A percentile compares a stretch with the other conserved stretches of the same genome.
These are phyloP conservation scores for Haplographium delicatum DNA, from an alignment of 495 filamentous ascomycete genomes.

Conservation along the genomic window DNA sequence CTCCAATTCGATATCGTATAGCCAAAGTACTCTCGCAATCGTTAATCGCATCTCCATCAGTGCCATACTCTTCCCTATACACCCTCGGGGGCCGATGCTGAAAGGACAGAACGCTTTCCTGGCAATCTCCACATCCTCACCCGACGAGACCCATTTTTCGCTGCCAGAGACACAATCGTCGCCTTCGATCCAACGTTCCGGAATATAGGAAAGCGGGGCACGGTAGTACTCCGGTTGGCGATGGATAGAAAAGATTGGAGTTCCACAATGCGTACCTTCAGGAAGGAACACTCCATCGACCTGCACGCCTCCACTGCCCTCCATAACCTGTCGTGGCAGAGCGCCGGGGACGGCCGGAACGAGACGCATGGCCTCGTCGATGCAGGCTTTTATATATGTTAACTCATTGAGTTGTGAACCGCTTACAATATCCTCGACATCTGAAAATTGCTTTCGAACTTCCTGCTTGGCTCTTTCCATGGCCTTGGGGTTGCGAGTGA, in stretches of 20 bases:
- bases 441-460: constrained; percentile 42
- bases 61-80: constrained; percentile 56
- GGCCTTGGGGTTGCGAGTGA: constrained; percentile 49
- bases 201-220: constrained; percentile 40
- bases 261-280: constrained; percentile 41
- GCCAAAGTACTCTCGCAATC: constrained; percentile 40
- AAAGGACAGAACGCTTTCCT: constrained; percentile 55
- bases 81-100: constrained; percentile 48
- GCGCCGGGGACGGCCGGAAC: constrained; percentile 58
- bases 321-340: constrained; percentile 56
- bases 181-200: constrained; percentile 38
- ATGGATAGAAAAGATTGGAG: constrained; percentile 50
- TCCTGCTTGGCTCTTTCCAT: constrained; percentile 45
- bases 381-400: constrained; percentile 49
- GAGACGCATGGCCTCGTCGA: constrained; percentile 70
- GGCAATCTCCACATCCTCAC: constrained; percentile 35
- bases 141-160: constrained; percentile 17
- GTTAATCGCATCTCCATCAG: constrained; percentile 43
- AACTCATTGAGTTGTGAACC: constrained; percentile 25
- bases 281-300: constrained; percentile 30
- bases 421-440: constrained; percentile 45
- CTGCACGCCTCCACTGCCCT: constrained; percentile 48
- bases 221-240: constrained; percentile 50
- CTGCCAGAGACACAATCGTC: neutral
- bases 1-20: constrained; percentile 41